phyloP scores from a whole-genome alignment of 768 basidiomycete species.

The Russula griseocarnosa region DNA sequence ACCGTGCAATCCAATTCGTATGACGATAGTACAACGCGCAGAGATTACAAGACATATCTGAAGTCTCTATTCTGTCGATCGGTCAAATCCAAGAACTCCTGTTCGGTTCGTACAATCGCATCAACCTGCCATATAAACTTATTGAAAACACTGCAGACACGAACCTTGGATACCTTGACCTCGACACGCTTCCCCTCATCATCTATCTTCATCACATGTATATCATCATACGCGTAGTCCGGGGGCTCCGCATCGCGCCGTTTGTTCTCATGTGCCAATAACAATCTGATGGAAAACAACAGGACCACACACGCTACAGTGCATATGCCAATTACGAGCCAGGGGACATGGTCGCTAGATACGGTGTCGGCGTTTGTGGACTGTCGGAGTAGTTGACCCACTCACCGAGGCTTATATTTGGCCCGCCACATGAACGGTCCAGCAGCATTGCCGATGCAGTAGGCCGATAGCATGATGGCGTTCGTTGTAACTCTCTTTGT shows the following conservation, averaged over 20 bases:
- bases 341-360: constrained; percentile 64
- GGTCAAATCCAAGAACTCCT: constrained; percentile 73
- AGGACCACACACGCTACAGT: constrained; percentile 50
- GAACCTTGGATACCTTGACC: constrained; percentile 64
- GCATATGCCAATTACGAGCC: constrained; percentile 70
- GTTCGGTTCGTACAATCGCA: constrained; percentile 9
- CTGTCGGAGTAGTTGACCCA: neutral
- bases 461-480: constrained; percentile 69
- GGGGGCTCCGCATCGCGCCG: constrained; percentile 54
- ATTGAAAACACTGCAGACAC: constrained; percentile 15
- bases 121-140: neutral
- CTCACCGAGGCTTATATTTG: constrained; percentile 60
- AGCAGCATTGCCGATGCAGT: constrained; percentile 61
- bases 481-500: constrained; percentile 69
- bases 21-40: neutral
- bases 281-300: constrained; percentile 47
- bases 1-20: no score
- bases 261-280: constrained; percentile 59
- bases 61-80: constrained; percentile 70
- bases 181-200: constrained; percentile 51
- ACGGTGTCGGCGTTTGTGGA: neutral
- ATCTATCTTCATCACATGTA: constrained; percentile 51
- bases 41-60: constrained; percentile 57
- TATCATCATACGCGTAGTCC: constrained; percentile 54
- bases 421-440: constrained; percentile 76